Evolutionary conservation across 31 red algal species (phyloP), one percentile per base, ranked within the genome.

Genomic region (Asparagopsis taxiformis): DNA sequence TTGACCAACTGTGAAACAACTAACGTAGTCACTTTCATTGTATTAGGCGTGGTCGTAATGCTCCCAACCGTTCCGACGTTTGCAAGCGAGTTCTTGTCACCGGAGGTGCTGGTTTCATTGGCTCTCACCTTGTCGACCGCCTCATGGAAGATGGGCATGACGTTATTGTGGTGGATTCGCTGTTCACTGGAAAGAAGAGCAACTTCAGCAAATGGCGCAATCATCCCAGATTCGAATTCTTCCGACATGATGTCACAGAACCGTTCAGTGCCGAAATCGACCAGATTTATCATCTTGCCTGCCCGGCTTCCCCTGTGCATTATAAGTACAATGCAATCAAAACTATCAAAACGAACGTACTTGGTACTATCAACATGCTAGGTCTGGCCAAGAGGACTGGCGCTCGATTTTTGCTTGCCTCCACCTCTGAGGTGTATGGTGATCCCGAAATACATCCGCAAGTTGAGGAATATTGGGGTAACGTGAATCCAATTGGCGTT

Each of bases 311-410:
- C 10, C 97, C 97, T 7, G 75, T 96, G 1, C 92, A 99, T 55
- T 99, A 99, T 89, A 93, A 99, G 77, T 93, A 96, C 84, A 93
- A 99, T 62, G 89, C 97, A 25, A 96, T 99, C 66, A 90, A 93
- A 57, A 99, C 97, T 26, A 80, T 96, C 72, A 99, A 99, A 57
- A 99, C 97, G 16, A 93, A 86, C 59, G 85, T 99, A 17, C 55
- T 96, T 13, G 97, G 97, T 8, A 96, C 97, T 16, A 67, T 96
- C 24, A 93, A 96, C 68, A 96, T 96, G 92, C 83, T 99, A 30
- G 92, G 92, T 24, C 64, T 99, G 49, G 97, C 97, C 24, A 96
- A 99, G 59, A 88, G 97, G 30, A 90, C 79, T 3, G 97, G 97
- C 43, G 97, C 97, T 13, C 68, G 84, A 15, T 85, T 99, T 66